Percentiles rank a stretch among this genome's conserved stretches.
These are phyloP conservation scores for Schizothecium vesticola DNA, from an alignment of 495 filamentous ascomycete species.

Conservation along the genomic window DNA sequence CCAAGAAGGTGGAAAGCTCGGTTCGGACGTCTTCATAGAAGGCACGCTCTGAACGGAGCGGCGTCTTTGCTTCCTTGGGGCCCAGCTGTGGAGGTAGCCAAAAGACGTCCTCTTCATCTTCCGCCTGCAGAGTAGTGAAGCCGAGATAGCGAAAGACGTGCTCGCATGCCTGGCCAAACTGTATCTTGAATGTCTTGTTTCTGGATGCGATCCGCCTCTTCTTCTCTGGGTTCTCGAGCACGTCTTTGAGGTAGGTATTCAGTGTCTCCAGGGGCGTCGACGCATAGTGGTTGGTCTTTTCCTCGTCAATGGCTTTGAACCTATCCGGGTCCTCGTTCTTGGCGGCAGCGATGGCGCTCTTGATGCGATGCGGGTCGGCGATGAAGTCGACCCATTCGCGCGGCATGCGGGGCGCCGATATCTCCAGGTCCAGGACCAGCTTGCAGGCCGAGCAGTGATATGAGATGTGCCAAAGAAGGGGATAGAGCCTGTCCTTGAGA, in stretches of 20 bases:
- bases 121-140: constrained; percentile 39
- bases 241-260: constrained; percentile 57
- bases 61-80: constrained; percentile 19
- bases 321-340: constrained; percentile 53
- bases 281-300: constrained; percentile 33
- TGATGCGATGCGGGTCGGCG: constrained; percentile 50
- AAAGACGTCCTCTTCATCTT: constrained; percentile 18
- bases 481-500: constrained; percentile 24
- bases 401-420: constrained; percentile 49
- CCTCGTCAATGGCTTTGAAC: constrained; percentile 44
- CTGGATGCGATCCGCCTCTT: constrained; percentile 54
- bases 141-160: constrained; percentile 58
- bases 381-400: constrained; percentile 48
- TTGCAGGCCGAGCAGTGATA: constrained; percentile 56
- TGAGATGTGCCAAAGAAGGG: constrained; percentile 13
- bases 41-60: constrained; percentile 21
- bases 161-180: constrained; percentile 61
- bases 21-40: constrained; percentile 32
- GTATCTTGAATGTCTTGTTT: constrained; percentile 67
- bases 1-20: constrained; percentile 31
- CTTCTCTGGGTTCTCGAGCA: constrained; percentile 40
- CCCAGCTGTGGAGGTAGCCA: constrained; percentile 24
- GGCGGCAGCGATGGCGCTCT: constrained; percentile 47
- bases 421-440: constrained; percentile 33
- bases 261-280: constrained; percentile 52